phyloP scores from a whole-genome alignment of 2,329 filamentous ascomycete species.

The Alternaria tenuissima region DNA sequence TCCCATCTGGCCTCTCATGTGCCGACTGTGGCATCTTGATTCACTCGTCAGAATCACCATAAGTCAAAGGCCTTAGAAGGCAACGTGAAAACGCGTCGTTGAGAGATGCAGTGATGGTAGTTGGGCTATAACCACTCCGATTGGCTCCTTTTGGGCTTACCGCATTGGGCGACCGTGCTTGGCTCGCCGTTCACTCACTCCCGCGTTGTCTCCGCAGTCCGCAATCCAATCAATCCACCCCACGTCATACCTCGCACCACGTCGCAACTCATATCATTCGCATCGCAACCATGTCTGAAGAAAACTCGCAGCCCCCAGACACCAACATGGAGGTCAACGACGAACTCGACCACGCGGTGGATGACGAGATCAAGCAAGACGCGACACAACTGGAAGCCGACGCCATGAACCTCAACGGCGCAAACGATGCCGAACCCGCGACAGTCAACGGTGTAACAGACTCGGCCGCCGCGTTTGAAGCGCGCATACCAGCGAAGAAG shows the following conservation, averaged over 20 bases:
- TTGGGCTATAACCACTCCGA: slow-evolving; percentile 10
- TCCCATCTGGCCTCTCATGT: neutral
- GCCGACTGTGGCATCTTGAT: neutral
- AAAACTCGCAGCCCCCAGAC: slow-evolving; percentile 38
- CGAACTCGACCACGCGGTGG: slow-evolving; percentile 52
- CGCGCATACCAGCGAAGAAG: slow-evolving; percentile 80
- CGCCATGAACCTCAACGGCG: slow-evolving; percentile 53
- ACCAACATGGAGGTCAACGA: slow-evolving; percentile 45
- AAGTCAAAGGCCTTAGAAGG: neutral
- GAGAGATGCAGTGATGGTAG: neutral
- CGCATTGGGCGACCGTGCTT: slow-evolving; percentile 12
- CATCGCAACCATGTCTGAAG: slow-evolving; percentile 44
- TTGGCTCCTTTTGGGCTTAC: slow-evolving; percentile 10
- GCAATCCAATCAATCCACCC: slow-evolving; percentile 8
- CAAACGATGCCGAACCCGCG: slow-evolving; percentile 46
- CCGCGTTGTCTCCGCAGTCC: slow-evolving; percentile 27
- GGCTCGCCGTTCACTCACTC: slow-evolving; percentile 22
- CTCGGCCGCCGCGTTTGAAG: slow-evolving; percentile 62
- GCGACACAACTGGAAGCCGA: slow-evolving; percentile 43
- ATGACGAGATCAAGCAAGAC: slow-evolving; percentile 53
- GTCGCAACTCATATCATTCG: slow-evolving; percentile 11
- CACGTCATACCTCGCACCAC: slow-evolving; percentile 14
- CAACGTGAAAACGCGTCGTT: neutral
- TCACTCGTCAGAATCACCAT: neutral
- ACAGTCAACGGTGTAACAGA: slow-evolving; percentile 50